phyloP scores from a whole-genome alignment of 345 rosid species.

The Cardamine occulta region DNA sequence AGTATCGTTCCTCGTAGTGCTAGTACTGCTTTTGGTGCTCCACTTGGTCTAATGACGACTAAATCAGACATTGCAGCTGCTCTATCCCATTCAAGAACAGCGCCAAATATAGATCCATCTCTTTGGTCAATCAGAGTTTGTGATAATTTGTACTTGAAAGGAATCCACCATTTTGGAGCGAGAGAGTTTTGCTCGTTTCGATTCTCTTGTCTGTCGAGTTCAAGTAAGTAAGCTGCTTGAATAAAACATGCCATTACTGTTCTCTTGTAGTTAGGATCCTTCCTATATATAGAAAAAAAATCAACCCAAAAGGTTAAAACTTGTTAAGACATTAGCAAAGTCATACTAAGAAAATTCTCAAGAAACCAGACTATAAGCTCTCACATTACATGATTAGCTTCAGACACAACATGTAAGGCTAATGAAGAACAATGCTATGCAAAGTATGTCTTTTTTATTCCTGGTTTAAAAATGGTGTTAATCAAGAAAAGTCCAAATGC shows the following conservation, averaged over 20 bases:
- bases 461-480: neutral
- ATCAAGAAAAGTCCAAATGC: neutral
- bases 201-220: slow-evolving; percentile 88
- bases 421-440: neutral
- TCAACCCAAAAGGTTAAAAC: neutral
- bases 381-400: slow-evolving; percentile 18
- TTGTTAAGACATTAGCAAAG: neutral
- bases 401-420: neutral
- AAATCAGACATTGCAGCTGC: slow-evolving; percentile 83
- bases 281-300: slow-evolving; percentile 54
- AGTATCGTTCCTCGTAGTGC: slow-evolving; percentile 87
- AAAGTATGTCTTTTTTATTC: neutral
- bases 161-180: slow-evolving; percentile 95
- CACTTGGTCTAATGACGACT: slow-evolving; percentile 80
- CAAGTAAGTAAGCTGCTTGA: slow-evolving; percentile 91
- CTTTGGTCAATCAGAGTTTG: slow-evolving; percentile 74
- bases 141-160: slow-evolving; percentile 83
- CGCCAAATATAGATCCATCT: slow-evolving; percentile 89
- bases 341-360: neutral
- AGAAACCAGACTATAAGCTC: neutral
- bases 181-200: slow-evolving; percentile 65
- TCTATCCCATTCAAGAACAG: slow-evolving; percentile 89
- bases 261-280: slow-evolving; percentile 87
- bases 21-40: slow-evolving; percentile 87
- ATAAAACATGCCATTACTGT: slow-evolving; percentile 92